Base-by-base conservation (phyloP, 768 basidiomycete species). In the Artomyces pyxidatus region DNA sequence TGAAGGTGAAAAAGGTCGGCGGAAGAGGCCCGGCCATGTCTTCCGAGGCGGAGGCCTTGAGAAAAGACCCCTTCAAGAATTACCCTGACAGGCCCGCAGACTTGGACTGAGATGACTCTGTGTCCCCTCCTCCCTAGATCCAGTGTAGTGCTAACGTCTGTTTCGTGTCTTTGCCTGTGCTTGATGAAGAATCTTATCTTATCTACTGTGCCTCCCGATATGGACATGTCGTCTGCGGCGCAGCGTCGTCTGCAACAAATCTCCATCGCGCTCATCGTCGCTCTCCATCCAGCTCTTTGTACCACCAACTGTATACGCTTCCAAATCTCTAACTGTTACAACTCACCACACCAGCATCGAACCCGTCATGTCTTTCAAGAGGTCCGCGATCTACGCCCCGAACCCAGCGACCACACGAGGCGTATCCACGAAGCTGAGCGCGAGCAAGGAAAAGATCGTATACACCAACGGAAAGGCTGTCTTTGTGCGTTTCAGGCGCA, bases 381-480 rank as follows among this genome's bases (percentile, higher is more conserved):
- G 65, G 59, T 65, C 68, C 22, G 70, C 67, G 9, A 52, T 83
- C 23, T 86, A 78, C 59, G 76, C 87, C n/a, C 75, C 80, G 58
- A 85, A 81, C 58, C 88, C 88, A 2, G 65, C 63, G 23, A 86
- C 88, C 6, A 68, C 75, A 29, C 73, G 90, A 32, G 85, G 88
- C 17, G 67, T 68, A 47, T 73, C 83, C 5, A 86, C 83, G 17
- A 91, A 87, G 66, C 76, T 93, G 37, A 78, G 80, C 51, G 74
- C 76, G 47, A 76, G 65, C 66, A 88, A 83, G 67, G 86, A 77
- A 65, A 94, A 88, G 72, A 69, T 96, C 53, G 76, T 88, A 14
- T 96, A 97, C 57, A 75, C 85, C 3, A 91, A 87, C 60, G 90
- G 90, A 32, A 81, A 83, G 66, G 78, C 80, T 9, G 81, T 96